Evolutionary conservation across 179 eudicot genomes (phyloP), one percentile per base, ranked within the genome.

Genomic region (Silene vulgaris): DNA sequence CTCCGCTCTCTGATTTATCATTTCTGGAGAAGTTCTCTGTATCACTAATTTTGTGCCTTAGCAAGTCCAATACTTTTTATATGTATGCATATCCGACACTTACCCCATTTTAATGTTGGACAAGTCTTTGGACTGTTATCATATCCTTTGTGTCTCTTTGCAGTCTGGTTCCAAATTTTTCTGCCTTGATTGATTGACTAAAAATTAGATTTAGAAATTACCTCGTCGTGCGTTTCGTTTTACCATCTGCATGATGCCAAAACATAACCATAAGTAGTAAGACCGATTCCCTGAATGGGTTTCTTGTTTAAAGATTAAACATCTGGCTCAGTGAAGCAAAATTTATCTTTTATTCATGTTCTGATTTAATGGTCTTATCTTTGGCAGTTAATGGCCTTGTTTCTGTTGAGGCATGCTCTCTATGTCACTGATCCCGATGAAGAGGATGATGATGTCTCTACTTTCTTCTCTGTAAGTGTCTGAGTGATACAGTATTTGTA

Each of bases 381-480:
- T 28, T 78, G 80, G 78, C 89, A 92, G 97, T 77, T 92, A 75
- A 82, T 92, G 90, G 91, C 91, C 57, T 85, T 92, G 82, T 82
- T 92, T 57, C 90, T 92, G 61, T 76, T 92, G 84, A 92, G 96
- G 84, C 97, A 92, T 83, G 93, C 96, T 75, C 82, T 92, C 28
- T 75, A 80, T 48, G 80, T 89, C 28, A 79, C 92, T 62, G 81
- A 83, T 77, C 85, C 88, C 74, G 96, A 92, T 76, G 89, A 76
- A 21, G 88, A 87, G 48, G 93, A 89, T 1, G 92, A 89, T 65
- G 97, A 91, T 75, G 85, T 87, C 78, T 91, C 95, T 37, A 85
- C 92, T 43, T 91, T 90, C 80, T 90, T 92, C 73, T 87, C 93
- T 68, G 97, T 90, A 79, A 89, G 96, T 83, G 0, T 69, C 57